These are phyloP conservation scores for Suillus paluster DNA, from an alignment of 768 basidiomycete species.

Conservation along the genomic window DNA sequence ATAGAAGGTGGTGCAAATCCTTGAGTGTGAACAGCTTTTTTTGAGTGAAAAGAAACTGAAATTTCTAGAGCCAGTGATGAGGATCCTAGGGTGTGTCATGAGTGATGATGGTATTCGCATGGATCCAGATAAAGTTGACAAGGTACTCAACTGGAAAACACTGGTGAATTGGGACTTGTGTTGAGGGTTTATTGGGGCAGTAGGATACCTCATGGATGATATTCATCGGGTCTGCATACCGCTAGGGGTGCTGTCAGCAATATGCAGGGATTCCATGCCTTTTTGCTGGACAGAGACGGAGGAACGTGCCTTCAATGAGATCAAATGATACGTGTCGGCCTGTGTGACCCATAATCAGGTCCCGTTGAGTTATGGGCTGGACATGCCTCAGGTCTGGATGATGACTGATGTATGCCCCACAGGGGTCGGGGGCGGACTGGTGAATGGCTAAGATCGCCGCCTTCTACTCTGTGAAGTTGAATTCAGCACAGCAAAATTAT, in stretches of 20 bases:
- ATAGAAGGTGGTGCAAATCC: conserved; percentile 36
- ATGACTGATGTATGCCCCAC: conserved; percentile 37
- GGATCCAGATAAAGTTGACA: conserved; percentile 27
- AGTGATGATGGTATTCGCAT: conserved; percentile 25
- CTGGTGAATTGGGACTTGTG: conserved; percentile 12
- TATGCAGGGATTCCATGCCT: conserved; percentile 7
- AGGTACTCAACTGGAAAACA: conserved; percentile 24
- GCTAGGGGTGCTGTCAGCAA: not conserved
- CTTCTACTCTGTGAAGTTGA: conserved; percentile 35
- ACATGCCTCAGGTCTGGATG: conserved; percentile 28
- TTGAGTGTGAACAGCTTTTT: conserved; percentile 39
- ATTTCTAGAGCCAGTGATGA: conserved; percentile 32
- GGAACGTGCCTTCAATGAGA: conserved; percentile 22
- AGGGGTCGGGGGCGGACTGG: conserved; percentile 30
- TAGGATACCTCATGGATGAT: not conserved
- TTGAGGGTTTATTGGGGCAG: not conserved
- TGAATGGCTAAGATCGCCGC: conserved; percentile 29
- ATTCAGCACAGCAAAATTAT: conserved; percentile 39
- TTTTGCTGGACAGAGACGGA: conserved; percentile 20
- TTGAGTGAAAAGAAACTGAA: conserved; percentile 40
- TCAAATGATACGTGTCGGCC: conserved; percentile 12
- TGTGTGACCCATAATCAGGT: conserved; percentile 18
- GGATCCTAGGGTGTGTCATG: conserved; percentile 42
- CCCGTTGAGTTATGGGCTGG: conserved; percentile 24
- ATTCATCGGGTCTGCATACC: not conserved